phyloP scores from a whole-genome alignment of 176 grass and related monocot genomes.

The Puccinellia tenuiflora region DNA sequence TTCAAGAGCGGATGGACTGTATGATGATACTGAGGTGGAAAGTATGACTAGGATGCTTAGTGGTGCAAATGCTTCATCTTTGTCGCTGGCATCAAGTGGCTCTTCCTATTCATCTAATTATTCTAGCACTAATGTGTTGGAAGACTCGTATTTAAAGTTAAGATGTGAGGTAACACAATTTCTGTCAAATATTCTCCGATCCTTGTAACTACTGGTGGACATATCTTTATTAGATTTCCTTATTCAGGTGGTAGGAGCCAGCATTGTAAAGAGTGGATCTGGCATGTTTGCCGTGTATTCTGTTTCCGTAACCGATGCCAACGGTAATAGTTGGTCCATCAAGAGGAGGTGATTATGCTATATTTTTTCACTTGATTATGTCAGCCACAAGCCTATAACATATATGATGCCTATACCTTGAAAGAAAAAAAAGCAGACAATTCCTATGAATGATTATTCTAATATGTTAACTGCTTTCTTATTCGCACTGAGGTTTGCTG shows the following conservation, averaged over 20 bases:
- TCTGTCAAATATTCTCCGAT: conserved; percentile 13
- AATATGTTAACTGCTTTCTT: background rate
- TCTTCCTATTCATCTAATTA: conserved; percentile 67
- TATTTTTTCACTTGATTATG: conserved; percentile 15
- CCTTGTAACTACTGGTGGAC: conserved; percentile 3
- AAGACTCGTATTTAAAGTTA: conserved; percentile 90
- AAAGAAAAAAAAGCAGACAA: background rate
- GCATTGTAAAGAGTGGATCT: conserved; percentile 96
- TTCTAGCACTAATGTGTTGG: conserved; percentile 59
- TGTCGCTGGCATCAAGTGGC: conserved; percentile 49
- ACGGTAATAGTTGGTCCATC: conserved; percentile 89
- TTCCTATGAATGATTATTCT: conserved; percentile 20
- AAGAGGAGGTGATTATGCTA: conserved; percentile 74
- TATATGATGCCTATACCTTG: background rate
- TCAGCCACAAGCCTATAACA: background rate
- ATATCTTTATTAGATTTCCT: conserved; percentile 30
- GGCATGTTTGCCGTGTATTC: conserved; percentile 99
- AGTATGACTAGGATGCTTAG: conserved; percentile 54
- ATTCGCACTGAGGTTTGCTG: background rate
- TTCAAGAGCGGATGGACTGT: conserved; percentile 38
- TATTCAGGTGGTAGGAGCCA: conserved; percentile 82
- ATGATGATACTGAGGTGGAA: conserved; percentile 52
- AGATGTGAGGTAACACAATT: conserved; percentile 73
- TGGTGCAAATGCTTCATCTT: conserved; percentile 63
- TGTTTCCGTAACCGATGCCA: conserved; percentile 80